Conservation (phyloP, 2,329 filamentous ascomycete genomes). For the Pseudogymnoascus sp. region DNA sequence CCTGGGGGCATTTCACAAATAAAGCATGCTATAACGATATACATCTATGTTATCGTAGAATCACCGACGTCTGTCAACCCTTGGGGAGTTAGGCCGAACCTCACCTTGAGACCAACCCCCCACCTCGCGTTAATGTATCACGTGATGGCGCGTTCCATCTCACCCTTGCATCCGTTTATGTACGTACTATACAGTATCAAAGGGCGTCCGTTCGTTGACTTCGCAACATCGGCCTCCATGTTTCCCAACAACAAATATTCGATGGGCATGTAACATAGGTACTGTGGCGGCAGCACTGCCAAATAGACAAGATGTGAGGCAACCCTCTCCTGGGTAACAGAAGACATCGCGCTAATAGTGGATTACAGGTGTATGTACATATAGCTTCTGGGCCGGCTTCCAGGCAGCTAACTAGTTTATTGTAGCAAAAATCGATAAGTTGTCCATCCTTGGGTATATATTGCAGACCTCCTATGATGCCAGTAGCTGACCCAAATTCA, state of each 20-base stretch:
- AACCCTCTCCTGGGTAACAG: neutral
- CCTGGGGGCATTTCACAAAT: constrained; percentile 3
- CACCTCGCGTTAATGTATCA: neutral
- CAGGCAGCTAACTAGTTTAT: constrained; percentile 4
- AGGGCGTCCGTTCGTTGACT: neutral
- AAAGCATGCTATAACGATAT: constrained; percentile 1
- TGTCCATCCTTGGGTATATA: constrained; percentile 56
- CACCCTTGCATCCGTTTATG: constrained; percentile 4
- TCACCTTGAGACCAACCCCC: neutral
- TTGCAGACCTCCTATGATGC: neutral
- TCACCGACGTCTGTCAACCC: neutral
- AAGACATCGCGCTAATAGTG: neutral
- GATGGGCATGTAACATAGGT: neutral
- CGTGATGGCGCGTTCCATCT: neutral
- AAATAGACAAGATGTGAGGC: neutral
- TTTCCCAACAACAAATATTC: neutral
- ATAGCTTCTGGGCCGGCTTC: neutral
- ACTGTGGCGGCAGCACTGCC: constrained; percentile 3
- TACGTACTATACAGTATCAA: neutral
- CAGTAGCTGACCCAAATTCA: neutral
- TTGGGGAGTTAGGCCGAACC: neutral
- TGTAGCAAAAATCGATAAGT: constrained; percentile 80
- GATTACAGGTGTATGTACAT: constrained; percentile 4
- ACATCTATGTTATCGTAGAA: constrained; percentile 4
- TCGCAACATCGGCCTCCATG: neutral